Percentiles rank a stretch among this genome's conserved stretches.
Evolutionary conservation across 257 asterid species (phyloP).

Genomic region (Solanum pinnatisectum): DNA sequence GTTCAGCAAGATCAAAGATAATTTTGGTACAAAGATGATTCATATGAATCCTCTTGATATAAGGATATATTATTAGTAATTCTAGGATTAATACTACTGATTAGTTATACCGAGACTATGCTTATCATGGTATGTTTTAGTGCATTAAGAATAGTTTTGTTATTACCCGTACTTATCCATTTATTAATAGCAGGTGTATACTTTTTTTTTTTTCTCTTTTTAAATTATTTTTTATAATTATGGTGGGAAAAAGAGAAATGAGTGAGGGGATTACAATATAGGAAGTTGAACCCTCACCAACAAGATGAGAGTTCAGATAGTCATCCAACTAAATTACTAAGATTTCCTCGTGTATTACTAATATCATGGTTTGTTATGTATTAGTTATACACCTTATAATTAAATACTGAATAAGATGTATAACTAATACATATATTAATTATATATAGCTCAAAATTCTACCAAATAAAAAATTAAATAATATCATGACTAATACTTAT

Average conservation of each 20-base stretch:
- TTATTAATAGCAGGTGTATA: background rate
- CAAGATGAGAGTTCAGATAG: no score
- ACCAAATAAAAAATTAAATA: background rate
- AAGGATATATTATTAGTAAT: background rate
- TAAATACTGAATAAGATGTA: no score
- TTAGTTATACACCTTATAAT: no score
- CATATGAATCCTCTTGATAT: background rate
- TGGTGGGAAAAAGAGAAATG: no score
- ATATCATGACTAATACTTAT: no score
- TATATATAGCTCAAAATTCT: background rate
- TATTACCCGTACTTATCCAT: background rate
- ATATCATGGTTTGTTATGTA: background rate
- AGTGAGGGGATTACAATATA: no score
- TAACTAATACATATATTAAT: background rate
- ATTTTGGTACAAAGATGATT: no score
- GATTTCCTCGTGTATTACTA: background rate
- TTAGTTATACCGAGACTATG: background rate
- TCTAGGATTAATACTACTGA: background rate
- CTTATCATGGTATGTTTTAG: background rate
- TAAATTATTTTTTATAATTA: no score
- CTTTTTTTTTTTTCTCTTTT: no score
- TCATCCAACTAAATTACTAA: no score
- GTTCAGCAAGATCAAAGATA: no score
- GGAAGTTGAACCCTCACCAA: no score
- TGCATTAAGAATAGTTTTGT: background rate